Evolutionary conservation across 2,329 filamentous ascomycete species (phyloP), one percentile per base, ranked within the genome.

Genomic region (Fusarium xylarioides): DNA sequence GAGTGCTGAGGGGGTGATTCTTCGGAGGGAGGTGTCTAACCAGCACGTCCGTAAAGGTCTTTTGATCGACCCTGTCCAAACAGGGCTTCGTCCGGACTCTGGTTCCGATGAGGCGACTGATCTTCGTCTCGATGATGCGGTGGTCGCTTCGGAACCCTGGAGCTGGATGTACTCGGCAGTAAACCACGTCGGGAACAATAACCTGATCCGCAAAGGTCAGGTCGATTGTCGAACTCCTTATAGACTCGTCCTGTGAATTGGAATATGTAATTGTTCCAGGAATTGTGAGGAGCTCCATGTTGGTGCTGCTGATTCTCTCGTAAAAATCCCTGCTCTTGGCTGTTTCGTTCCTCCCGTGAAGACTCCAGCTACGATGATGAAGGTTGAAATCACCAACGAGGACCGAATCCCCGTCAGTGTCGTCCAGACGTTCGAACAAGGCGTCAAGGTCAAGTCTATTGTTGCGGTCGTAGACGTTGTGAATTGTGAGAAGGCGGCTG

Each of bases 1-100:
- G 23, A 19, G 40, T 43, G 14, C 42, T 26, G 23, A 44, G 42
- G 1, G 23, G 16, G 0, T 44, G 9, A 0, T 0, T 6, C 16
- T 3, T 19, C 4, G n/a, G 42, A 12, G 42, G 42, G 11, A 44
- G 42, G 23, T 26, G 11, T 0, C 18, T 5, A 0, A 8, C 16
- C 18, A 44, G 42, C 10, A 8, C 7, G 2, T 26, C 4, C n/a
- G 0, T 44, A 7, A 44, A 26, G 42, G 11, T 26, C 11, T 44
- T 44, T 18, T 4, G 16, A 2, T 44, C 1, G 18, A 44, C 23
- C 23, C 42, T 44, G 23, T 26, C 42, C 11, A 44, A 4, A 19
- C 42, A 44, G 3, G 42, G 1, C 42, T 12, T 44, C 23, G 42
- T 44, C 19, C 42, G 16, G 23, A 44, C 42, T 16, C 15, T 26